phyloP scores from a whole-genome alignment of 768 basidiomycete genomes.

The Pleurotus platypus region DNA sequence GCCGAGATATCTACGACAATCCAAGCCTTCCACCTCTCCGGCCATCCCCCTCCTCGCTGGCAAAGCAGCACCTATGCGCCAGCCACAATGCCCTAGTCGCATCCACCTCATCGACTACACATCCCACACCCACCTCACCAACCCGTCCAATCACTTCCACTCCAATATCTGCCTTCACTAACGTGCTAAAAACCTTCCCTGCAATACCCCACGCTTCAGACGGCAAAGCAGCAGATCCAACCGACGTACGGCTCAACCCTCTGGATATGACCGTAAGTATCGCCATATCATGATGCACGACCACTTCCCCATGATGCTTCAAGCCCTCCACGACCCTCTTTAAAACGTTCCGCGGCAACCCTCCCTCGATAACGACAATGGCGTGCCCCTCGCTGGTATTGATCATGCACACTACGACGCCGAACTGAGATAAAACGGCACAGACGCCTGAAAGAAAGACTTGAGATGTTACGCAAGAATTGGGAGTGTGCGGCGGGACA shows the following conservation, averaged over 20 bases:
- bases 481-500: too few relatives aligned
- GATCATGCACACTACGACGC: constrained; percentile 1
- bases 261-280: background rate
- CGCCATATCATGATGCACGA: constrained; percentile 2
- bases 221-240: too few relatives aligned
- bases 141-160: constrained; percentile 4
- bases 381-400: constrained; percentile 4
- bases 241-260: background rate
- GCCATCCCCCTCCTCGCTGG: background rate
- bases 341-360: background rate
- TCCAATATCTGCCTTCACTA: background rate
- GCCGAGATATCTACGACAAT: background rate
- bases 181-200: background rate
- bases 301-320: background rate
- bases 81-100: constrained; percentile 2
- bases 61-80: constrained; percentile 2
- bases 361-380: constrained; percentile 2
- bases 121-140: constrained; percentile 3
- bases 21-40: background rate
- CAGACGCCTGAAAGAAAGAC: constrained; percentile 1
- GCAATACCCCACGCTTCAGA: background rate
- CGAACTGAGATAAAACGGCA: background rate
- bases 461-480: background rate
- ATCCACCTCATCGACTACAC: constrained; percentile 4
- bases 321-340: background rate